Conservation (phyloP, 805 yeast genomes). For the Kodamaea jinghongensis region DNA sequence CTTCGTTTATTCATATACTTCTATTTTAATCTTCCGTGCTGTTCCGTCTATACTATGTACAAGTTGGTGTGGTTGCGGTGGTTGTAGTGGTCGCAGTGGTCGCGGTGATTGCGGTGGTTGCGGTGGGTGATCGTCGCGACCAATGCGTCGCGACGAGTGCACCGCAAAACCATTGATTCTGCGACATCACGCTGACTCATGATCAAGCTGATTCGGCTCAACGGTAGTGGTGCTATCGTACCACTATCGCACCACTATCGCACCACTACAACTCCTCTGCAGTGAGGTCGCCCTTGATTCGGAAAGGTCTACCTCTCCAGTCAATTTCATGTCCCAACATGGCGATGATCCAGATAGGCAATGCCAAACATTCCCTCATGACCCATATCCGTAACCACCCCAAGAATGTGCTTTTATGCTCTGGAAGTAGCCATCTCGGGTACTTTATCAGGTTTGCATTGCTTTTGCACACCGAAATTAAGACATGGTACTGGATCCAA, state of each 20-base stretch:
- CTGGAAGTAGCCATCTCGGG: conserved; percentile 8
- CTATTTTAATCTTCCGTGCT: no score
- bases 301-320: conserved; percentile 77
- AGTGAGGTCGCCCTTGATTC: conserved; percentile 67
- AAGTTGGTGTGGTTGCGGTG: no score
- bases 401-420: conserved; percentile 1
- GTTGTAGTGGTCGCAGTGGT: neutral
- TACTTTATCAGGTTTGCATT: conserved; percentile 1
- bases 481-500: conserved; percentile 51
- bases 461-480: conserved; percentile 30
- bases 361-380: conserved; percentile 67
- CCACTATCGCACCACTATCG: no score
- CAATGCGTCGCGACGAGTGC: no score
- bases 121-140: no score
- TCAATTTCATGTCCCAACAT: conserved; percentile 74
- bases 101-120: no score
- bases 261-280: conserved; percentile 58
- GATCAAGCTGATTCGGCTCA: no score
- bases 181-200: no score
- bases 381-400: conserved; percentile 52
- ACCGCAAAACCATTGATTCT: no score
- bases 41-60: no score
- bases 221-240: no score
- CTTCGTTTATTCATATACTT: no score
- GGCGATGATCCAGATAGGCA: conserved; percentile 82